Evolutionary conservation across 1,139 yeast species (phyloP).

Genomic region (Pichiaceae sp.): DNA sequence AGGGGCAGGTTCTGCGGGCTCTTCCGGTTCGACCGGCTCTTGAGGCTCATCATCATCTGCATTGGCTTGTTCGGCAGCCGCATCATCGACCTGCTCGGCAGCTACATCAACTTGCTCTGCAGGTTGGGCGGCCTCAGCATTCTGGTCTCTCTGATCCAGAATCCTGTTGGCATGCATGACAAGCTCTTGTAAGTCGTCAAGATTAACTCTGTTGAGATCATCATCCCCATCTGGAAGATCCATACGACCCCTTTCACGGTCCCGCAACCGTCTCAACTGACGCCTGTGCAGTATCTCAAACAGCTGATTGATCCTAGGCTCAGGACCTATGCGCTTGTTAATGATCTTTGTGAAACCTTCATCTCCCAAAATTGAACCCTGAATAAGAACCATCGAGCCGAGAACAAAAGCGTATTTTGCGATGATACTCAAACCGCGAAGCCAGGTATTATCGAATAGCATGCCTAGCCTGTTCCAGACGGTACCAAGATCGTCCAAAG

Average conservation of each 20-base stretch:
- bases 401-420: conserved; percentile 4
- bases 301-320: conserved; percentile 29
- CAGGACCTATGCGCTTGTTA: conserved; percentile 48
- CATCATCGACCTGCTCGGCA: conserved; percentile 1
- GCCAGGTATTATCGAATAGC: conserved; percentile 2
- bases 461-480: not conserved
- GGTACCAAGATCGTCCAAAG: not conserved
- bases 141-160: conserved; percentile 2
- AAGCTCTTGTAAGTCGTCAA: not conserved
- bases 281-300: conserved; percentile 8
- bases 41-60: not conserved
- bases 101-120: conserved; percentile 4
- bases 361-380: conserved; percentile 68
- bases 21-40: not conserved
- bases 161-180: not conserved
- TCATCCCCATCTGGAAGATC: conserved; percentile 3
- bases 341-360: conserved; percentile 55
- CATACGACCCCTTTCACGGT: conserved; percentile 2
- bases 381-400: conserved; percentile 21
- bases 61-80: not conserved
- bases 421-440: not conserved
- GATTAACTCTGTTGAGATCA: not conserved
- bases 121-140: not conserved
- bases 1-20: not conserved
- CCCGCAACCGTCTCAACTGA: conserved; percentile 1